Percentiles rank a stretch among this genome's conserved stretches.
Evolutionary conservation across 106 monocot genomes (phyloP).

Genomic region (Phalaenopsis aphrodite): DNA sequence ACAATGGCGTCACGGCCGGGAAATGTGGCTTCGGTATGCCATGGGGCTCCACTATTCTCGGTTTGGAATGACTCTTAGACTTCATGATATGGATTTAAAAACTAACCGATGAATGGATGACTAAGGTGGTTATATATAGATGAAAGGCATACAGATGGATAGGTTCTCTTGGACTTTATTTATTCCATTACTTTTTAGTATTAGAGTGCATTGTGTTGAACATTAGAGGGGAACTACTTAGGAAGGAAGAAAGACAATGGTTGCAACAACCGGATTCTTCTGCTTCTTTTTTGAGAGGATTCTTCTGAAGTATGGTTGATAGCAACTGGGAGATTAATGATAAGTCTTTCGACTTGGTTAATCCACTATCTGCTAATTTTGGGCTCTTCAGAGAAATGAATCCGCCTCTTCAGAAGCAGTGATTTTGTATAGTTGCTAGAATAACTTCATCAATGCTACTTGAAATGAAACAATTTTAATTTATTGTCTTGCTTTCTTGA

Average conservation of each 20-base stretch:
- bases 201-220: constrained; percentile 6
- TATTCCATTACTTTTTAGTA: neutral
- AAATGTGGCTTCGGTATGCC: constrained; percentile 13
- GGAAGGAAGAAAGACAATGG: neutral
- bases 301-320: constrained; percentile 52
- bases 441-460: constrained; percentile 4
- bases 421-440: constrained; percentile 10
- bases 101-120: neutral
- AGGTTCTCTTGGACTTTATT: constrained; percentile 7
- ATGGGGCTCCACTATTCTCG: constrained; percentile 52
- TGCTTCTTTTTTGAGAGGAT: neutral
- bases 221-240: neutral
- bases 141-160: neutral
- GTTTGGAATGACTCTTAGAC: constrained; percentile 69
- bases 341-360: neutral
- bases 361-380: constrained; percentile 47
- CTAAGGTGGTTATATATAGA: neutral
- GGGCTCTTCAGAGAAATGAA: constrained; percentile 34
- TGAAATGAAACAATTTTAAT: neutral
- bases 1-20: constrained; percentile 5
- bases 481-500: neutral
- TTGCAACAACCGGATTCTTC: neutral
- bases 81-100: neutral
- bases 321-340: constrained; percentile 19
- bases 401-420: neutral